phyloP scores from a whole-genome alignment of 495 filamentous ascomycete genomes.

The Thermothielavioides terrestris region DNA sequence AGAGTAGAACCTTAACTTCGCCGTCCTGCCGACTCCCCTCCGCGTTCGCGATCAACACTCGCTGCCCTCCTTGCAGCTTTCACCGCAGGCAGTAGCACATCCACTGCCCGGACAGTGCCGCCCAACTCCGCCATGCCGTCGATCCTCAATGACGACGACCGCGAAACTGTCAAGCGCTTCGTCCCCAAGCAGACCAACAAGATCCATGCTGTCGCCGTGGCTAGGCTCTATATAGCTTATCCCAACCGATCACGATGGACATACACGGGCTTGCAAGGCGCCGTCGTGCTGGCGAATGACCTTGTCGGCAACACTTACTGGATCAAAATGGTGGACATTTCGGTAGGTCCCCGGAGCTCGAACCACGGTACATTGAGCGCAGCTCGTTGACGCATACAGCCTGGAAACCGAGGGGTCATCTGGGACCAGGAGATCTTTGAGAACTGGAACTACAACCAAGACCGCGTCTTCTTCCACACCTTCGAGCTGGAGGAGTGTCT shows the following conservation, averaged over 20 bases:
- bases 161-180: constrained; percentile 81
- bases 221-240: constrained; percentile 87
- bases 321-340: constrained; percentile 94
- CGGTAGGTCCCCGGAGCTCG: constrained; percentile 48
- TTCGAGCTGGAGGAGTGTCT: constrained; percentile 91
- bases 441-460: constrained; percentile 86
- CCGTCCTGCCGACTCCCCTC: neutral
- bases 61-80: neutral
- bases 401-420: constrained; percentile 76
- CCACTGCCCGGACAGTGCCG: neutral
- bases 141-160: constrained; percentile 82
- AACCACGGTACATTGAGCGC: neutral
- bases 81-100: neutral
- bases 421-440: constrained; percentile 99
- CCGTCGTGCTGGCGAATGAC: constrained; percentile 88
- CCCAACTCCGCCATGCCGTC: constrained; percentile 60
- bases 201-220: constrained; percentile 88
- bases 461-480: constrained; percentile 92
- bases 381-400: constrained; percentile 39
- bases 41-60: neutral
- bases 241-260: constrained; percentile 83
- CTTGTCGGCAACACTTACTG: constrained; percentile 91
- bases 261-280: constrained; percentile 89
- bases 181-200: constrained; percentile 92
- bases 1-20: neutral